Conservation (phyloP, 805 yeast species). For the Pichia deserticola region DNA sequence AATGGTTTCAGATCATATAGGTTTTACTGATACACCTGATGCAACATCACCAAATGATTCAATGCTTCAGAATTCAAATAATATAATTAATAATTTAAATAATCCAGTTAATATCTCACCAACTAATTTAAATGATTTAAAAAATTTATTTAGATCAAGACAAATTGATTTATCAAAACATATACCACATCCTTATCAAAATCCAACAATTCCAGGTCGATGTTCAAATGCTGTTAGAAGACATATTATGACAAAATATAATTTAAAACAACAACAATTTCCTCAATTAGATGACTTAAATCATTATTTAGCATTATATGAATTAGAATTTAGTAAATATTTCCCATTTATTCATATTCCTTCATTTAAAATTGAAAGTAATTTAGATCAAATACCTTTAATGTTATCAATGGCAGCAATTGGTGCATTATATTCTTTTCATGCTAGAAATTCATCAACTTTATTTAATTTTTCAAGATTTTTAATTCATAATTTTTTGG, state of each 20-base stretch:
- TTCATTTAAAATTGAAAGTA: constrained; percentile 39
- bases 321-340: constrained; percentile 69
- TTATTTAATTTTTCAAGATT: constrained; percentile 61
- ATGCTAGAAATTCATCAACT: constrained; percentile 66
- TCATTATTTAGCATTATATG: constrained; percentile 66
- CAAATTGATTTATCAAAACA: constrained; percentile 60
- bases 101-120: constrained; percentile 9
- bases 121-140: constrained; percentile 38
- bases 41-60: constrained; percentile 9
- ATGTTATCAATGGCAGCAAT: constrained; percentile 76
- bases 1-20: constrained; percentile 47
- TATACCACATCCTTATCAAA: constrained; percentile 26
- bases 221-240: constrained; percentile 46
- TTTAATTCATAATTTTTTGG: constrained; percentile 61
- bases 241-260: constrained; percentile 46
- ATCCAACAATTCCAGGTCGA: constrained; percentile 26
- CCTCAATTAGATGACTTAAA: constrained; percentile 74
- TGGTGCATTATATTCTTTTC: constrained; percentile 83
- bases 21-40: constrained; percentile 40
- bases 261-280: constrained; percentile 51
- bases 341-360: constrained; percentile 82
- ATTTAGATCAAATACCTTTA: constrained; percentile 54
- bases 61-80: constrained; percentile 2
- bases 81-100: neutral
- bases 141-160: constrained; percentile 55